These are phyloP conservation scores for Daldinia bambusicola DNA, from an alignment of 495 filamentous ascomycete genomes.

Conservation along the genomic window DNA sequence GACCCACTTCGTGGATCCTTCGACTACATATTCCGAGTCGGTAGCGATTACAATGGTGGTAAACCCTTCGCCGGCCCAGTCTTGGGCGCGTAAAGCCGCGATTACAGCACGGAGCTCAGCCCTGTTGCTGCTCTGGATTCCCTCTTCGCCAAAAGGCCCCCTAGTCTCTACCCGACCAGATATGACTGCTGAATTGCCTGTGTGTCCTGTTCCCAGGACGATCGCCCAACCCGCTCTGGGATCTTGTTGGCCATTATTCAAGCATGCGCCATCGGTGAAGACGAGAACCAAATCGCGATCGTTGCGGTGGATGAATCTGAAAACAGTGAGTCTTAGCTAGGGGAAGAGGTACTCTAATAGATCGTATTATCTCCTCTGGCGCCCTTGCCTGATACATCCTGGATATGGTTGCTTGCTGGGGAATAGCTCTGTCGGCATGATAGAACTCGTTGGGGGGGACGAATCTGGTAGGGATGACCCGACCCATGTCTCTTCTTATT, in stretches of 20 bases:
- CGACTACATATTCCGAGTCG: constrained; percentile 58
- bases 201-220: constrained; percentile 34
- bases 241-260: constrained; percentile 48
- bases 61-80: constrained; percentile 54
- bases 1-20: constrained; percentile 54
- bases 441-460: constrained; percentile 32
- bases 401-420: constrained; percentile 19
- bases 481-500: constrained; percentile 44
- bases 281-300: constrained; percentile 37
- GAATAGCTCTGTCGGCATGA: constrained; percentile 42
- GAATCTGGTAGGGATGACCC: constrained; percentile 47
- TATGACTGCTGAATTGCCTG: constrained; percentile 7
- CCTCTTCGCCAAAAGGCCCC: constrained; percentile 48
- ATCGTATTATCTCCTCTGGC: not conserved
- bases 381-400: constrained; percentile 26
- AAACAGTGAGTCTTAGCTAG: constrained; percentile 6
- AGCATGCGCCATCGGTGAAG: constrained; percentile 52
- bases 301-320: constrained; percentile 48
- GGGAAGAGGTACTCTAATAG: constrained; percentile 5
- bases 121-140: constrained; percentile 54
- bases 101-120: constrained; percentile 60
- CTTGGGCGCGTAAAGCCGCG: constrained; percentile 49
- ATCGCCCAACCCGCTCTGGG: constrained; percentile 54
- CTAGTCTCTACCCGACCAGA: constrained; percentile 48
- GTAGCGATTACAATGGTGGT: constrained; percentile 57